Base-by-base conservation (phyloP, 345 rosid species). In the Euphorbia lathyris region DNA sequence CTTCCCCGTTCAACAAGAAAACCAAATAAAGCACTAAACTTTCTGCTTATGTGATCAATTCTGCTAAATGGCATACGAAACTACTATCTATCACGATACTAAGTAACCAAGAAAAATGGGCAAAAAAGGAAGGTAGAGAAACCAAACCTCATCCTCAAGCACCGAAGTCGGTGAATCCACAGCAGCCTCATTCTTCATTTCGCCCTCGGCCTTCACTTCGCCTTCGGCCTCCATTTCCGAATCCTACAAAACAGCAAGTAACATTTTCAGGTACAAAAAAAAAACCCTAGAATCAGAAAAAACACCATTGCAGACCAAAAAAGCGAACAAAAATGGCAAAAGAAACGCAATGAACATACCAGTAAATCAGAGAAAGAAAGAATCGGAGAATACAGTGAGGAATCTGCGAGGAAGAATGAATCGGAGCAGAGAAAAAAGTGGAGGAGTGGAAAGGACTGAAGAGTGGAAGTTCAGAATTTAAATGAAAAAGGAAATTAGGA, bases 111-210 rank as follows among this genome's bases (percentile, higher is more conserved):
- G n/a, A n/a, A n/a, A n/a, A n/a, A n/a, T 32, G 36, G 45, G 9
- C 45, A 38, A 13, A 14, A 45, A 45, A 45, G 19, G 51, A 14
- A 43, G 13, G 53, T 20, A 42, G 13, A 58, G 10, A 19, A 42
- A 40, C 14, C 53, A 22, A 52, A 92, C 98, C 86, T 92, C 95
- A 14, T 89, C 96, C 63, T 74, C 87, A 11, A 94, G 94, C 61
- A 94, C 98, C 63, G 98, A 94, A 59, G 90, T 91, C 56, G 96
- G 97, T 13, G 98, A 93, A 58, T 86, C 92, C 25, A 80, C 91
- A 25, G 87, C 59, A 12, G 63, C 82, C 17, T 74, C 89, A 29
- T 64, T 81, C 78, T 83, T 83, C 76, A 74, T 45, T 64, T 71
- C 83, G 8, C 68, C 57, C 56, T 73, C 78, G 32, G 72, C 45